These are phyloP conservation scores for Physcomitrellopsis africana DNA, from an alignment of 225 moss, liverwort and hornwort species.

Conservation along the genomic window DNA sequence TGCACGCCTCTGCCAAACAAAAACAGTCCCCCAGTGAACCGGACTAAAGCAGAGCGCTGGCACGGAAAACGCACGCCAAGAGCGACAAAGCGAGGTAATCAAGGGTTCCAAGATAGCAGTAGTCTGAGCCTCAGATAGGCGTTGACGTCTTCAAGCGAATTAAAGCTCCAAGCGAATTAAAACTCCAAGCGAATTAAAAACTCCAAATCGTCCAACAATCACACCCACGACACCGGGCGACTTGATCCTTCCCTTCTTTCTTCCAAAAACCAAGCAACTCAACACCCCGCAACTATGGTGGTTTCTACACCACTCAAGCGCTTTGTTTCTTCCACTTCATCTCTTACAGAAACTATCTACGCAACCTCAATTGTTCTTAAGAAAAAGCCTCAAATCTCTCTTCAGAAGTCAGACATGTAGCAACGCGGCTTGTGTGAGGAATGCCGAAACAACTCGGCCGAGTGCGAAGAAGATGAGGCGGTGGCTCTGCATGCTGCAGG, in stretches of 20 bases:
- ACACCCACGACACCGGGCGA: slow-evolving; percentile 31
- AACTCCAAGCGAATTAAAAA: slow-evolving; percentile 37
- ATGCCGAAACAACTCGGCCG: too few species aligned
- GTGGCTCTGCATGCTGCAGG: too few species aligned
- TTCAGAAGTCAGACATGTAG: too few species aligned
- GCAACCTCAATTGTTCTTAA: too few species aligned
- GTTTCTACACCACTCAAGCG: too few species aligned
- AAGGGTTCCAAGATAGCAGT: slow-evolving; percentile 51
- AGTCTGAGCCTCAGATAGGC: slow-evolving; percentile 28
- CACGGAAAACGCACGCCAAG: slow-evolving; percentile 37
- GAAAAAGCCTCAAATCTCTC: too few species aligned
- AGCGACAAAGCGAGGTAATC: slow-evolving; percentile 45
- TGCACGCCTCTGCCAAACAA: slow-evolving; percentile 62
- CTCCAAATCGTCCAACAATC: slow-evolving; percentile 26
- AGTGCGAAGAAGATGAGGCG: too few species aligned
- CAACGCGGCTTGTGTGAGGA: too few species aligned
- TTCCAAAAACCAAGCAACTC: not conserved
- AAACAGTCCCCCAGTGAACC: slow-evolving; percentile 52
- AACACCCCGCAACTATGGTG: not conserved
- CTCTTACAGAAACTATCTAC: too few species aligned
- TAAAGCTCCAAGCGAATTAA: slow-evolving; percentile 29
- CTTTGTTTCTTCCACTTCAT: too few species aligned
- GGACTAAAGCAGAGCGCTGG: slow-evolving; percentile 36
- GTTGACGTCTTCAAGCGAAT: slow-evolving; percentile 32
- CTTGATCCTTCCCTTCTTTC: not conserved